Conservation (phyloP, 345 rosid species). For the Gossypium mustelinum region DNA sequence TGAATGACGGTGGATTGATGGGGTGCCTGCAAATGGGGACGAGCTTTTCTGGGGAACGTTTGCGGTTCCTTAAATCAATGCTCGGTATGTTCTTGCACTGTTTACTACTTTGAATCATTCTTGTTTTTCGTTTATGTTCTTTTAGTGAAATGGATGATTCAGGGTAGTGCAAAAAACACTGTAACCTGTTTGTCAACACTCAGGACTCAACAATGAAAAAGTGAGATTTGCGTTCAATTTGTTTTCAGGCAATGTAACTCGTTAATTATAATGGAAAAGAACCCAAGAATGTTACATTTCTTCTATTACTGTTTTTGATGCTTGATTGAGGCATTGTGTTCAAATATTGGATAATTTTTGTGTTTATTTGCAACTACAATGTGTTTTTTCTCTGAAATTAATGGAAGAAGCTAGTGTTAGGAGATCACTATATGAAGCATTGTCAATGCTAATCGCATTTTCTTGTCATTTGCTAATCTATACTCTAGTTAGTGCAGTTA, state of each 20-base stretch:
- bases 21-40: conserved; percentile 53
- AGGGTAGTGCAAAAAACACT: neutral
- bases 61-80: conserved; percentile 36
- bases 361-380: neutral
- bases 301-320: neutral
- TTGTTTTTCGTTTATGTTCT: conserved; percentile 1
- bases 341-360: neutral
- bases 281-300: neutral
- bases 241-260: neutral
- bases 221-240: neutral
- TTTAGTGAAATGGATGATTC: neutral
- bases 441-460: neutral
- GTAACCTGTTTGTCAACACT: conserved; percentile 1
- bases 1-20: conserved; percentile 78
- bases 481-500: neutral
- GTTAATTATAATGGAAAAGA: neutral
- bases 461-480: neutral
- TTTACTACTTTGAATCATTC: neutral
- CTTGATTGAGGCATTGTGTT: neutral
- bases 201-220: neutral
- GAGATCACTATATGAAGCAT: neutral
- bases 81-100: conserved; percentile 5
- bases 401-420: neutral
- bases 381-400: neutral
- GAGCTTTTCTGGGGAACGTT: conserved; percentile 66